Evolutionary conservation across 2,329 filamentous ascomycete species (phyloP).

Genomic region (Xylaria polymorpha): DNA sequence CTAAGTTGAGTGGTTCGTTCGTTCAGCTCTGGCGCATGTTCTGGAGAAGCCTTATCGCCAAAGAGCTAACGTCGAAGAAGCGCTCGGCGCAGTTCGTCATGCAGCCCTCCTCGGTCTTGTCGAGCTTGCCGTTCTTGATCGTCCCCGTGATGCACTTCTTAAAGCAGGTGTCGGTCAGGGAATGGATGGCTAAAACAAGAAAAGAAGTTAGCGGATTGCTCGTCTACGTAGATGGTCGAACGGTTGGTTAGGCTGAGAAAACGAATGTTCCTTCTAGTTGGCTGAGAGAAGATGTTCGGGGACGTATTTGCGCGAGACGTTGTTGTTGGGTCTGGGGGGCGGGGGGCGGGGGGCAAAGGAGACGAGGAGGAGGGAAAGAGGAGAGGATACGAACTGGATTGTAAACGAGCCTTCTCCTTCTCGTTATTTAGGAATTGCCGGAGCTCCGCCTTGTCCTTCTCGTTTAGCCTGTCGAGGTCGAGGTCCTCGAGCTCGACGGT

Average conservation of each 20-base stretch:
- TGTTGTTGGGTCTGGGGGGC: background rate
- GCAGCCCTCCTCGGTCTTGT: slow-evolving; percentile 82
- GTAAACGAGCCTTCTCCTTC: slow-evolving; percentile 80
- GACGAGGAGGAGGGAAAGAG: too few relatives aligned
- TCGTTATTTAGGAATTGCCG: slow-evolving; percentile 88
- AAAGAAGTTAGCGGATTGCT: slow-evolving; percentile 4
- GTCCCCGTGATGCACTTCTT: slow-evolving; percentile 87
- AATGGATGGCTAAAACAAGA: slow-evolving; percentile 61
- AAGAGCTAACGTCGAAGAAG: slow-evolving; percentile 88
- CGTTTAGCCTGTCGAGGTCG: slow-evolving; percentile 80
- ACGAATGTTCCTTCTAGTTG: background rate
- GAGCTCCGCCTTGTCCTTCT: slow-evolving; percentile 86
- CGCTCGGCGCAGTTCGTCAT: slow-evolving; percentile 93
- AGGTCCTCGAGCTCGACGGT: slow-evolving; percentile 51
- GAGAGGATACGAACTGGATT: slow-evolving; percentile 63
- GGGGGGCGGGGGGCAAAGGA: background rate
- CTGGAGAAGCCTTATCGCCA: slow-evolving; percentile 88
- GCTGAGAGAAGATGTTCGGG: background rate
- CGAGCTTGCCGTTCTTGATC: slow-evolving; percentile 78
- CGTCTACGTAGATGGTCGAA: background rate
- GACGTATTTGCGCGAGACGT: too few relatives aligned
- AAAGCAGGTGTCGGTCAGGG: slow-evolving; percentile 83
- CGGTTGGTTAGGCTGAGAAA: too few relatives aligned
- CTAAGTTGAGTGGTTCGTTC: background rate
- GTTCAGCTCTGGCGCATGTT: slow-evolving; percentile 57